Conservation (phyloP, 108 stramenopile species). For the Cyclotella cryptica region DNA sequence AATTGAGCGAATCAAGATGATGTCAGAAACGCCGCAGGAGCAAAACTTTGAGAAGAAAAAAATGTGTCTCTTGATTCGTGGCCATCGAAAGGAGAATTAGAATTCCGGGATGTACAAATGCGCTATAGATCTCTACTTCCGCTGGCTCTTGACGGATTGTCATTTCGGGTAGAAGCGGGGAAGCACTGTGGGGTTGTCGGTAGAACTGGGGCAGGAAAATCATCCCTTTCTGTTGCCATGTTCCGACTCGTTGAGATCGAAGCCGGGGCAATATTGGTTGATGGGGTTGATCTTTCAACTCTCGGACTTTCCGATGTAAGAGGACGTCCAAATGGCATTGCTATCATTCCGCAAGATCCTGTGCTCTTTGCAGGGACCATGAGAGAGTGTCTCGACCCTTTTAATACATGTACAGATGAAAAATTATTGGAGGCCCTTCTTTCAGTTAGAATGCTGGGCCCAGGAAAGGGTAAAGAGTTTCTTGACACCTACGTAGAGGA, state of each 20-base stretch:
- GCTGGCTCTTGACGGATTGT: constrained; percentile 74
- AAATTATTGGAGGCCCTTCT: constrained; percentile 81
- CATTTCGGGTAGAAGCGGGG: constrained; percentile 74
- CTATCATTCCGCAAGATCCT: constrained; percentile 97
- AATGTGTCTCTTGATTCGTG: constrained; percentile 59
- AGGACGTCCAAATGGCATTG: constrained; percentile 70
- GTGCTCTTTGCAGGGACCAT: constrained; percentile 93
- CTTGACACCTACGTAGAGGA: constrained; percentile 76
- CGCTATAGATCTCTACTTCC: constrained; percentile 80
- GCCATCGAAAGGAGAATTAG: constrained; percentile 70
- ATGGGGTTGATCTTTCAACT: constrained; percentile 78
- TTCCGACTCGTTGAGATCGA: constrained; percentile 90
- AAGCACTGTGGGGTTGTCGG: constrained; percentile 80
- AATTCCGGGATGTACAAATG: constrained; percentile 75
- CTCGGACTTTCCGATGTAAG: constrained; percentile 83
- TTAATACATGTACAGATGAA: constrained; percentile 67
- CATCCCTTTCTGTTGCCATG: constrained; percentile 64
- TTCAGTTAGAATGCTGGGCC: constrained; percentile 62
- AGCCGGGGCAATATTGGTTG: constrained; percentile 76
- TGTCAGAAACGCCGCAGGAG: constrained; percentile 77
- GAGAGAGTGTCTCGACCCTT: constrained; percentile 94
- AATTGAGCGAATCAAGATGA: constrained; percentile 80
- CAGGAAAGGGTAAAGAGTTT: constrained; percentile 27
- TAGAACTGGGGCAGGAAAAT: constrained; percentile 78
- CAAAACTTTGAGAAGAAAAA: constrained; percentile 40